Percentiles rank a stretch among this genome's conserved stretches.
Conservation (phyloP, 2,329 filamentous ascomycete genomes). For the Boeremia exigua region DNA sequence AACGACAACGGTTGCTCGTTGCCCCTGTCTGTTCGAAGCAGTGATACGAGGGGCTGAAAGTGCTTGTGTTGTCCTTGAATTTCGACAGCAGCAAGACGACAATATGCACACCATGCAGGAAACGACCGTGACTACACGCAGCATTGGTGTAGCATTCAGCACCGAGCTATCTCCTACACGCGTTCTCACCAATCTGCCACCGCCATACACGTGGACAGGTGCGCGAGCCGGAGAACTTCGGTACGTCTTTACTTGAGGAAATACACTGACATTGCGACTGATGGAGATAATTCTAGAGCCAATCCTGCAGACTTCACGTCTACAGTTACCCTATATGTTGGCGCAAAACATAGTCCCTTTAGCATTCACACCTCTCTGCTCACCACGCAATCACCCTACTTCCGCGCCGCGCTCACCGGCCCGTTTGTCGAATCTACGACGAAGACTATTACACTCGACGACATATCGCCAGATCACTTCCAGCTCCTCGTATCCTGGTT, state of each 20-base stretch:
- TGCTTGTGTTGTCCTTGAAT: neutral
- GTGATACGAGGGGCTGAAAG: neutral
- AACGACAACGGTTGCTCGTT: neutral
- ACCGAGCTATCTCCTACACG: slow-evolving; percentile 14
- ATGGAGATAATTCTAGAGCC: slow-evolving; percentile 32
- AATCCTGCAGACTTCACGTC: slow-evolving; percentile 51
- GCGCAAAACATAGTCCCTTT: slow-evolving; percentile 50
- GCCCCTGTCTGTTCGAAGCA: slow-evolving; percentile 6
- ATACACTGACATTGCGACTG: neutral
- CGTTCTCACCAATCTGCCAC: slow-evolving; percentile 38
- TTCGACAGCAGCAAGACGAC: neutral
- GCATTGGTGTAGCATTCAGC: slow-evolving; percentile 17
- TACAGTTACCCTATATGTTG: slow-evolving; percentile 47
- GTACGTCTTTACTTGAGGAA: slow-evolving; percentile 28
- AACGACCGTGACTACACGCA: slow-evolving; percentile 21
- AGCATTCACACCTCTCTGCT: slow-evolving; percentile 57
- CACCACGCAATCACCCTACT: slow-evolving; percentile 57
- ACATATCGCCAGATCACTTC: slow-evolving; percentile 54
- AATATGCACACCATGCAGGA: slow-evolving; percentile 13
- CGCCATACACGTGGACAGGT: slow-evolving; percentile 39
- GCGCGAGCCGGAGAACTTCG: slow-evolving; percentile 25
- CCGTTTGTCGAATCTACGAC: slow-evolving; percentile 54
- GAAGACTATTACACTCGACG: slow-evolving; percentile 52
- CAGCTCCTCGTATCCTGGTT: slow-evolving; percentile 60
- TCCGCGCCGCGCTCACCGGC: slow-evolving; percentile 57